These are phyloP conservation scores for Candida lessepsii DNA, from an alignment of 805 yeast genomes.

Conservation along the genomic window DNA sequence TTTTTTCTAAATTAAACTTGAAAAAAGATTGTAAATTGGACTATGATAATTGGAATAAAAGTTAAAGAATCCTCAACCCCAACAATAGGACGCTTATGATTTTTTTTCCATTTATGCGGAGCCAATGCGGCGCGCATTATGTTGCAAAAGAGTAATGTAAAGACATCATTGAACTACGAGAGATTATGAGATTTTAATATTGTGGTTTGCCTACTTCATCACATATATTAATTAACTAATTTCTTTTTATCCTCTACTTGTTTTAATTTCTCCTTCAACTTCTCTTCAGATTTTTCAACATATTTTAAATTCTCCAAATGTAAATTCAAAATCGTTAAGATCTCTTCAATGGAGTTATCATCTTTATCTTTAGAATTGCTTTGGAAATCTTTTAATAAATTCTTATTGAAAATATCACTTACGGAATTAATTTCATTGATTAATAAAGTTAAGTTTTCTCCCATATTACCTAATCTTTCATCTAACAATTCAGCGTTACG, in stretches of 20 bases:
- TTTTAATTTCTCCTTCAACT: constrained; percentile 65
- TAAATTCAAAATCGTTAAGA: constrained; percentile 78
- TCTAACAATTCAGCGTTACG: constrained; percentile 82
- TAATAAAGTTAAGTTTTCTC: constrained; percentile 69
- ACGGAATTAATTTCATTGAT: constrained; percentile 82
- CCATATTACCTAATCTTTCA: constrained; percentile 74
- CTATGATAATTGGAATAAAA: too few species aligned
- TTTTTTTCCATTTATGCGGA: neutral
- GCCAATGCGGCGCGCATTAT: neutral
- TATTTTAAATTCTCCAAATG: constrained; percentile 89
- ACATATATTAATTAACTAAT: constrained; percentile 3
- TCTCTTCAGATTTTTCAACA: constrained; percentile 71
- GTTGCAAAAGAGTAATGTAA: too few species aligned
- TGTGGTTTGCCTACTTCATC: neutral
- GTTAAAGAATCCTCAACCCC: neutral
- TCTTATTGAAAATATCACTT: constrained; percentile 73
- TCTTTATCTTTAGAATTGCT: constrained; percentile 15
- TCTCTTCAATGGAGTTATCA: constrained; percentile 57
- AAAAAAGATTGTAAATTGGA: too few species aligned
- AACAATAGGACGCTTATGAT: neutral
- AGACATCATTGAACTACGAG: too few species aligned
- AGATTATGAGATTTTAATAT: too few species aligned
- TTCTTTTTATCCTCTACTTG: constrained; percentile 23
- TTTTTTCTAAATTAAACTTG: too few species aligned
- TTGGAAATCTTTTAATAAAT: constrained; percentile 39